phyloP scores from a whole-genome alignment of 2,329 filamentous ascomycete genomes.

The Chaetothyriales sp. region DNA sequence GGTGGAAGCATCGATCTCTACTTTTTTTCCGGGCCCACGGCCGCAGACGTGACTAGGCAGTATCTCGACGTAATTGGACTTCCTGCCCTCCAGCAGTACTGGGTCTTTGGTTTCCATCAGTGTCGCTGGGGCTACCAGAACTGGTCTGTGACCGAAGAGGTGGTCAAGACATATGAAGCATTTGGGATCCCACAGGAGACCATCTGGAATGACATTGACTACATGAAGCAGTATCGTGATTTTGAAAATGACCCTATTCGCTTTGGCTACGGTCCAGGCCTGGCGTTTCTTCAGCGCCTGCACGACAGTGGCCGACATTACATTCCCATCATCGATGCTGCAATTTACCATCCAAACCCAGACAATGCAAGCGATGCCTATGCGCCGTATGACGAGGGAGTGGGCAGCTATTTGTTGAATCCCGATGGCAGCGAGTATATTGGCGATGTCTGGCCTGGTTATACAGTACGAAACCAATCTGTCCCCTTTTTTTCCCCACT shows the following conservation, averaged over 20 bases:
- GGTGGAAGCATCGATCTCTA: slow-evolving; percentile 68
- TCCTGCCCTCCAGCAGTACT: slow-evolving; percentile 69
- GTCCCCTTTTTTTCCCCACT: background rate
- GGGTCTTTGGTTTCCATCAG: slow-evolving; percentile 67
- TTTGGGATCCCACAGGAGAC: slow-evolving; percentile 44
- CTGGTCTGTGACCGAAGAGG: slow-evolving; percentile 45
- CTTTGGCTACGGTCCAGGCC: slow-evolving; percentile 35
- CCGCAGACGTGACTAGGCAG: slow-evolving; percentile 51
- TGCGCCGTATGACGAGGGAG: slow-evolving; percentile 35
- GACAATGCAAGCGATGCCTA: slow-evolving; percentile 52
- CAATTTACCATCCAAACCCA: slow-evolving; percentile 59
- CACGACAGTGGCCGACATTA: slow-evolving; percentile 43
- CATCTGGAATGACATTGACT: slow-evolving; percentile 32
- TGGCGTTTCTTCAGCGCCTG: slow-evolving; percentile 37
- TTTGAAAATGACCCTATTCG: slow-evolving; percentile 41
- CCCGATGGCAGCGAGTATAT: slow-evolving; percentile 41
- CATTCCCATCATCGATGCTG: slow-evolving; percentile 45
- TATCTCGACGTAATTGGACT: slow-evolving; percentile 58
- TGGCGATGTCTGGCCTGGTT: slow-evolving; percentile 42
- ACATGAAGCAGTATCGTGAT: slow-evolving; percentile 46
- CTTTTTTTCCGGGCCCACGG: slow-evolving; percentile 59
- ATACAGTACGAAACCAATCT: slow-evolving; percentile 24
- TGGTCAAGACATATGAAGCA: slow-evolving; percentile 37
- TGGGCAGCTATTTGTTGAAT: slow-evolving; percentile 37
- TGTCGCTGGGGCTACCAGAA: slow-evolving; percentile 71